These are phyloP conservation scores for Isabelozyma gotoi DNA, from an alignment of 805 yeast genomes.

Conservation along the genomic window DNA sequence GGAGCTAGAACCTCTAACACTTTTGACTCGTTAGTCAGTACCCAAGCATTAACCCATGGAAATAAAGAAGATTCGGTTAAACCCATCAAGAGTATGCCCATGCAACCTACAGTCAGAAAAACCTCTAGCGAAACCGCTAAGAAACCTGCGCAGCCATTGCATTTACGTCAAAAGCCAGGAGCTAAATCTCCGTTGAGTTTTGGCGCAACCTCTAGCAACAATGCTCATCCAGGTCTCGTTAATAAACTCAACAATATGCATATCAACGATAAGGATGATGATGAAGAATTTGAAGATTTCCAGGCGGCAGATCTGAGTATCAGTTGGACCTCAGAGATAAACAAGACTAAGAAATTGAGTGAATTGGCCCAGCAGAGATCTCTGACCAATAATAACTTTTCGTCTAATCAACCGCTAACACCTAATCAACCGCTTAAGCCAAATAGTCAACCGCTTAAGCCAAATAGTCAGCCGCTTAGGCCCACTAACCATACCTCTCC, in stretches of 20 bases:
- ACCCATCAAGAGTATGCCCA: not conserved
- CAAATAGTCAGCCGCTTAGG: not conserved
- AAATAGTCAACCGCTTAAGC: not conserved
- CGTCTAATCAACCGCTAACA: not conserved
- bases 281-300: slow-evolving; percentile 28
- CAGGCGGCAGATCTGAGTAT: slow-evolving; percentile 15
- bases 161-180: slow-evolving; percentile 1
- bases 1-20: too few species aligned
- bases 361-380: not conserved
- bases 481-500: not conserved
- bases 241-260: not conserved
- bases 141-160: slow-evolving; percentile 1
- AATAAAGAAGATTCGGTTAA: slow-evolving; percentile 1
- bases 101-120: slow-evolving; percentile 4
- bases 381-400: slow-evolving; percentile 1
- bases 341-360: slow-evolving; percentile 1
- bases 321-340: slow-evolving; percentile 14
- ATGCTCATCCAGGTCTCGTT: not conserved
- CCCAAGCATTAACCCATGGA: slow-evolving; percentile 13
- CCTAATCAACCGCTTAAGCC: not conserved
- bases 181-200: slow-evolving; percentile 11
- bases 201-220: slow-evolving; percentile 21
- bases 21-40: slow-evolving; percentile 19
- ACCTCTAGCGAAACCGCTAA: slow-evolving; percentile 1
- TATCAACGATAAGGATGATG: slow-evolving; percentile 7